phyloP scores from a whole-genome alignment of 257 asterid species.

The Solanum medicagineum region DNA sequence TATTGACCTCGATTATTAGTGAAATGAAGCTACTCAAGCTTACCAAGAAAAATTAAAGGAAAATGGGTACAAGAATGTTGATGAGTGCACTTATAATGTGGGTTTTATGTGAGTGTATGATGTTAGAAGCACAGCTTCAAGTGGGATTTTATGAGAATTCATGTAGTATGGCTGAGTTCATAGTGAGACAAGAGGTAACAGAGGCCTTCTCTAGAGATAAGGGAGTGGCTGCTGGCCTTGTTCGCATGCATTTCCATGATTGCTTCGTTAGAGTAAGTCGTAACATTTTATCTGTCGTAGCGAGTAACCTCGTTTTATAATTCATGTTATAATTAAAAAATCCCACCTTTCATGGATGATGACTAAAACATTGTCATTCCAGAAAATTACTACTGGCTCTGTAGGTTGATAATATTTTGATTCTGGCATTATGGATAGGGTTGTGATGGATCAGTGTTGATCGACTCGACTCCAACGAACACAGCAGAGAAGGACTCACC shows the following conservation, averaged over 20 bases:
- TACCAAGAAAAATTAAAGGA: background rate
- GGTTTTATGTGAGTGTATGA: slow-evolving; percentile 3
- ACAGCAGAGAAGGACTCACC: slow-evolving; percentile 69
- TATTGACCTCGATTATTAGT: background rate
- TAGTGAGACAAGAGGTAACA: slow-evolving; percentile 46
- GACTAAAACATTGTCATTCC: too few relatives aligned
- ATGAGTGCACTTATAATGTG: background rate
- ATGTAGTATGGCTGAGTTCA: slow-evolving; percentile 40
- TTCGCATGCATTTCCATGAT: slow-evolving; percentile 80
- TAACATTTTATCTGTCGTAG: background rate
- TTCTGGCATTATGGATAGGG: slow-evolving; percentile 27
- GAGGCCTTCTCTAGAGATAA: slow-evolving; percentile 25
- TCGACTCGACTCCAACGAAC: slow-evolving; percentile 45
- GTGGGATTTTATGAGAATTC: slow-evolving; percentile 42
- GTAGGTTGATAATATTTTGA: background rate
- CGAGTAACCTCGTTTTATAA: background rate
- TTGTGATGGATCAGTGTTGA: slow-evolving; percentile 75
- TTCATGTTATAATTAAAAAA: too few relatives aligned
- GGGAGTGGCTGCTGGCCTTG: slow-evolving; percentile 72
- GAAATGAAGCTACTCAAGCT: background rate
- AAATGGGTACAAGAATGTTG: slow-evolving; percentile 17
- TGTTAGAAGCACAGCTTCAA: slow-evolving; percentile 36
- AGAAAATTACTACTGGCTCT: background rate
- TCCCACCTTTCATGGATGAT: background rate
- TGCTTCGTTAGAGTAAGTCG: slow-evolving; percentile 65